Evolutionary conservation across 441 rosid species (phyloP).

Genomic region (Gossypium gossypioides): DNA sequence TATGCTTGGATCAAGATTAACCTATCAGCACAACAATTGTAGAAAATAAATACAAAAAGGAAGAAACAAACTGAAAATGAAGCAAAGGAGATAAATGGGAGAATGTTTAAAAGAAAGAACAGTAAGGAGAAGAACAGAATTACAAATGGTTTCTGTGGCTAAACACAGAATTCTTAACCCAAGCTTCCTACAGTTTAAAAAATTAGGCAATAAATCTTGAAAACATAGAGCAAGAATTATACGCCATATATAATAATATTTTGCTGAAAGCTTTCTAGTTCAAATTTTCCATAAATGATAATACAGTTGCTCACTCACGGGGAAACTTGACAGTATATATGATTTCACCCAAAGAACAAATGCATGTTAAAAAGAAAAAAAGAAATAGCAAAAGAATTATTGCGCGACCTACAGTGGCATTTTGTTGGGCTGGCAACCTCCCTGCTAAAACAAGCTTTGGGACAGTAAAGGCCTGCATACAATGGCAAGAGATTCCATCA

Average conservation of each 20-base stretch:
- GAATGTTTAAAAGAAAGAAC: background rate
- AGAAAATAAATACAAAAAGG: constrained; percentile 14
- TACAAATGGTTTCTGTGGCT: background rate
- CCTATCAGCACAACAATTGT: constrained; percentile 37
- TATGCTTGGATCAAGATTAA: constrained; percentile 82
- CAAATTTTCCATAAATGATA: background rate
- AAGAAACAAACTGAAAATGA: background rate
- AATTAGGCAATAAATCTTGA: background rate
- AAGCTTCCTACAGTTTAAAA: background rate
- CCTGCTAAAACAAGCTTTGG: constrained; percentile 34
- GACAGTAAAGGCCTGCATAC: too few relatives aligned
- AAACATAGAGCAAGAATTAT: background rate
- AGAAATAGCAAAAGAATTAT: constrained; percentile 6
- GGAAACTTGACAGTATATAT: background rate
- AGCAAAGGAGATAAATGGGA: background rate
- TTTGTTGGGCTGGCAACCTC: constrained; percentile 97
- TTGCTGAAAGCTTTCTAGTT: background rate
- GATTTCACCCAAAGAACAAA: constrained; percentile 8
- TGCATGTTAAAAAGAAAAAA: constrained; percentile 16
- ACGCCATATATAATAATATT: background rate
- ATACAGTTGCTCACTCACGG: background rate
- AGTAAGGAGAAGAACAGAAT: background rate
- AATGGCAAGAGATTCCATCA: background rate
- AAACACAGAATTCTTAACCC: background rate
- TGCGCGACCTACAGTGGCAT: constrained; percentile 81